phyloP scores from a whole-genome alignment of 257 asterid genomes.

The Lycium ferocissimum region DNA sequence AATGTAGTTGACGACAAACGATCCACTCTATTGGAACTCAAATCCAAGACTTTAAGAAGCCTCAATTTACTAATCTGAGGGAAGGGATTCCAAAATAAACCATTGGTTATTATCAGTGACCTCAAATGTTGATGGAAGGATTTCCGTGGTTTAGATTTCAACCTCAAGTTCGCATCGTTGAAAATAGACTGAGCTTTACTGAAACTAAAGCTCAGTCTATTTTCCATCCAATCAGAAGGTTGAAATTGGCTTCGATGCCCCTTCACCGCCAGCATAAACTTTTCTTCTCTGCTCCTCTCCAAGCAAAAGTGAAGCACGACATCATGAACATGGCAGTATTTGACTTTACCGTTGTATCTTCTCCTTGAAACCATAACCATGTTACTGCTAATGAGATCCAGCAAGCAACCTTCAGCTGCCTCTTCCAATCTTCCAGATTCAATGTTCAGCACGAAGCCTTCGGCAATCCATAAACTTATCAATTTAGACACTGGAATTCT shows the following conservation, averaged over 20 bases:
- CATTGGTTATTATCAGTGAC: neutral
- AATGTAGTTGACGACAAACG: neutral
- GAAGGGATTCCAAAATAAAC: neutral
- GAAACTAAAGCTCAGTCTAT: neutral
- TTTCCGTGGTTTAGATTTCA: neutral
- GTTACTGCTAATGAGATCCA: neutral
- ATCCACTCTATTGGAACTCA: neutral
- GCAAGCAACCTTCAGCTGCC: neutral
- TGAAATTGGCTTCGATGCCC: neutral
- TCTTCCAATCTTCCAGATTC: neutral
- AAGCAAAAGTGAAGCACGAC: neutral
- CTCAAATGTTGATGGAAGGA: neutral
- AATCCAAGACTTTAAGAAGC: constrained; percentile 4
- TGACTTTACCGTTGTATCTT: neutral
- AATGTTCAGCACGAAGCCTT: neutral
- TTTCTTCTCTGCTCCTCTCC: no score
- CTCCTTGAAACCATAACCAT: neutral
- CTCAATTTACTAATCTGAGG: neutral
- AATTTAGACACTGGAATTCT: neutral
- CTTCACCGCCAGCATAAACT: neutral
- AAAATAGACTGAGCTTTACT: neutral
- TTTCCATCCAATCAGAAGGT: neutral
- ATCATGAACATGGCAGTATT: neutral
- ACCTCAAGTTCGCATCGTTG: no score
- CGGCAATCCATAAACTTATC: neutral